Base-by-base conservation (phyloP, 1,284 basidiomycete genomes). In the Ustilago bromivora region DNA sequence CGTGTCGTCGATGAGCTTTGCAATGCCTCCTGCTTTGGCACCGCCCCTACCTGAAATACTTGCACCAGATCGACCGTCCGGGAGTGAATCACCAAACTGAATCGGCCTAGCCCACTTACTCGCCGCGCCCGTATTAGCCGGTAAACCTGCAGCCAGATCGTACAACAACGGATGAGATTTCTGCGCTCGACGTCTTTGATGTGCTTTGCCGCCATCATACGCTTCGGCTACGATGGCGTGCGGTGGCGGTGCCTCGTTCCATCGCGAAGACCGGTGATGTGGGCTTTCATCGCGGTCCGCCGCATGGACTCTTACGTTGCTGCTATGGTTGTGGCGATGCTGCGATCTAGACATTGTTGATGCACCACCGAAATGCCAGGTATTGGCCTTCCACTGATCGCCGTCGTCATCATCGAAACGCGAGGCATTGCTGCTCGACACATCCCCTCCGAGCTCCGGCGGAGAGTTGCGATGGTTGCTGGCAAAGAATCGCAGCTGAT, bases 41-140 rank as follows among this genome's bases (percentile, higher is more conserved):
- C 34, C 34, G 4, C 31, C 52, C 51, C 61, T 46, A n/a, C 12
- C 28, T 15, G 51, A 23, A 8, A 41, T 47, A 28, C 53, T 34
- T 13, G 23, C 49, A 17, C 28, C 31, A 3, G 57, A 40, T 46
- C 62, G 43, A 34, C 57, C 71, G 23, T 61, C 43, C 1, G 76
- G 55, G 17, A 82, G 84, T 32, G 84, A 68, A 52, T 83, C 84
- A 17, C 72, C 76, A 66, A 74, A 77, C 40, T 80, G 70, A 36
- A 85, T 85, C 0, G 84, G 84, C 6, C 83, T 67, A 6, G 81
- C 78, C 84, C 84, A 85, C 54, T 85, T 81, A 52, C 76, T 71
- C 7, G 84, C 84, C 0, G 82, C 77, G 13, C 84, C 84, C 0
- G 82, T 36, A 54, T 85, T 85, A 9, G 83, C 66, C 0, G 78